A percentile compares a stretch with the other conserved stretches of the same genome.
Conservation (phyloP, 495 filamentous ascomycete species). For the Staphylotrichum longicolle region DNA sequence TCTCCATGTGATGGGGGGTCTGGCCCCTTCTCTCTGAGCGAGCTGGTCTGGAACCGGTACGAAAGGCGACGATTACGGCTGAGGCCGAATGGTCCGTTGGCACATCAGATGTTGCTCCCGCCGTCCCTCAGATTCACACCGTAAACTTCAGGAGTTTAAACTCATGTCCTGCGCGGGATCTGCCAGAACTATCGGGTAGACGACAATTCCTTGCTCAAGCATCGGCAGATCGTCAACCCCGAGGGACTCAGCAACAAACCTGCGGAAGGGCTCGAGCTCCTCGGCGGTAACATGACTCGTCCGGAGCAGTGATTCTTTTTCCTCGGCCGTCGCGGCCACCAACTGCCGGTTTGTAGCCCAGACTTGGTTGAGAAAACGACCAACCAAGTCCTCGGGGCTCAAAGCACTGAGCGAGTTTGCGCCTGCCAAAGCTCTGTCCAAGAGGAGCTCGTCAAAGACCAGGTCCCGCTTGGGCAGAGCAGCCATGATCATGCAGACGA, state of each 20-base stretch:
- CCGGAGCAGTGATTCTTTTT: background rate
- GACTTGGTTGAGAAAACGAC: constrained; percentile 2
- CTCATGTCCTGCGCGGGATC: background rate
- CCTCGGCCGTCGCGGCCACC: background rate
- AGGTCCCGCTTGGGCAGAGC: background rate
- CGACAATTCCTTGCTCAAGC: background rate
- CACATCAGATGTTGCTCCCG: too few relatives aligned
- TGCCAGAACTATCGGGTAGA: background rate
- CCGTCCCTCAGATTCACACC: too few relatives aligned
- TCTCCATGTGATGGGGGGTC: background rate
- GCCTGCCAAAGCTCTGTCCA: background rate
- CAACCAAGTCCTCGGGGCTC: background rate
- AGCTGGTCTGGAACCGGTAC: too few relatives aligned
- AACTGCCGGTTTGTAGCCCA: background rate
- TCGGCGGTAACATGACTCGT: background rate
- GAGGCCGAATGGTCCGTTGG: too few relatives aligned
- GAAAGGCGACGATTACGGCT: too few relatives aligned
- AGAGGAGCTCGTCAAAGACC: background rate
- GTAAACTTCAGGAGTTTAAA: too few relatives aligned
- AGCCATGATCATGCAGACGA: constrained; percentile 27
- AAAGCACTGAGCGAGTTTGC: background rate
- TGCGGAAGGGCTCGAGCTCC: background rate
- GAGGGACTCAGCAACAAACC: background rate
- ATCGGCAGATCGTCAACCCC: background rate
- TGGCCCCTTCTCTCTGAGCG: too few relatives aligned